These are phyloP conservation scores for Aureococcus anophagefferens DNA, from an alignment of 108 stramenopile genomes.

Conservation along the genomic window DNA sequence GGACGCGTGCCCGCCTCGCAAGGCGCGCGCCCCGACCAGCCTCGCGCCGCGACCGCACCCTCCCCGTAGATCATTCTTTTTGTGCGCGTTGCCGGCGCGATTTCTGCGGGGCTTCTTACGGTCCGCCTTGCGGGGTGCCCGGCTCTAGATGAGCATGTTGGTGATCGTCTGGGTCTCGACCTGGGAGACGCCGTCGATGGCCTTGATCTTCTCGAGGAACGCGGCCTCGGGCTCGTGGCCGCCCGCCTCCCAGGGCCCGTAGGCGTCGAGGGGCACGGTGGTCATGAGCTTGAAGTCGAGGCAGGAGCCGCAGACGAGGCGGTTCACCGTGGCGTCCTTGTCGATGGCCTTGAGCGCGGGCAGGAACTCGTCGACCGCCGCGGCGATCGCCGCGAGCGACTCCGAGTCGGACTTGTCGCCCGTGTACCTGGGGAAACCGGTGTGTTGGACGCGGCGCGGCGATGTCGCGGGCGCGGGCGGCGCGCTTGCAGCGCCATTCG, in stretches of 20 bases:
- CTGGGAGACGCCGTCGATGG: slow-evolving; percentile 68
- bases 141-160: slow-evolving; percentile 56
- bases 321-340: slow-evolving; percentile 56
- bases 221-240: slow-evolving; percentile 63
- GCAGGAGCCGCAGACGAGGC: slow-evolving; percentile 68
- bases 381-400: slow-evolving; percentile 58
- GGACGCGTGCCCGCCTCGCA: too few species aligned
- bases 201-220: slow-evolving; percentile 67
- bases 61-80: too few species aligned
- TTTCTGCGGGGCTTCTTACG: too few species aligned
- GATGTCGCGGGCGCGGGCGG: too few species aligned
- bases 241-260: slow-evolving; percentile 65
- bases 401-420: slow-evolving; percentile 66
- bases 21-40: too few species aligned
- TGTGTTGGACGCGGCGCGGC: too few species aligned
- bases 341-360: slow-evolving; percentile 61
- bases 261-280: slow-evolving; percentile 64
- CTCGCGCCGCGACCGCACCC: too few species aligned
- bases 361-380: slow-evolving; percentile 62
- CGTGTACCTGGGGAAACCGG: too few species aligned
- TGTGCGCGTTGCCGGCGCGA: too few species aligned
- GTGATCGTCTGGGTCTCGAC: slow-evolving; percentile 81
- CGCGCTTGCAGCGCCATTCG: slow-evolving; percentile 80
- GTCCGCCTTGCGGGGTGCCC: too few species aligned
- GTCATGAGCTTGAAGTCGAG: slow-evolving; percentile 77